Base-by-base conservation (phyloP, 257 asterid genomes). In the Scutellaria minor region DNA sequence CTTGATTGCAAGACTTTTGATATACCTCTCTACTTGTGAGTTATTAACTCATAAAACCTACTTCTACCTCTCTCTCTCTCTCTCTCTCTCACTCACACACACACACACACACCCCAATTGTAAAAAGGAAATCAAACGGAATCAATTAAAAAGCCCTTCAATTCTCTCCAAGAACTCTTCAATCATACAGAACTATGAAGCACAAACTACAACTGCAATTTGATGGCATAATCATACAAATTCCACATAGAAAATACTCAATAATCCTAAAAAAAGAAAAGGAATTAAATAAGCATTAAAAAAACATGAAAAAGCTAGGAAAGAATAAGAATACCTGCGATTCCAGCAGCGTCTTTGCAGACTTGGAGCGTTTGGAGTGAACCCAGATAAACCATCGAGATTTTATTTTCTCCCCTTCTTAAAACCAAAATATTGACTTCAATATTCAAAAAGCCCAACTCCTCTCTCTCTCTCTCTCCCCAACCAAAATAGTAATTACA, bases 261-360 rank as follows among this genome's bases (percentile, higher is more conserved):
- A 11, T 12, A 14, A 61, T 8, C 47, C 4, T n/a, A n/a, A n/a
- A n/a, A n/a, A n/a, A n/a, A n/a, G n/a, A 35, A 12, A 48, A 37
- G 6, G 20, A 54, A 24, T 1, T n/a, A 24, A 52, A 63, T 61
- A 20, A 9, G 7, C 18, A 18, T 18, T 0, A 18, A 18, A 18
- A 18, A 18, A 18, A 18, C 18, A 18, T 18, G 18, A 18, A 18
- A 18, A 18, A 18, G 18, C 18, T 5, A 18, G 37, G 10, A 51
- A 20, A 46, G 52, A 64, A n/a, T 41, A 5, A 52, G 22, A 42
- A 64, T 20, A 85, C 88, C 90, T 51, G 86, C 85, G 40, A 83
- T 57, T 71, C 92, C 90, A 81, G 90, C 90, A 42, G 85, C 87
- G 79, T 79, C 85, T 48, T 81, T 87, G 78, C 83, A 83, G 15